phyloP scores from a whole-genome alignment of 2,329 filamentous ascomycete genomes.

The Madurella mycetomatis region DNA sequence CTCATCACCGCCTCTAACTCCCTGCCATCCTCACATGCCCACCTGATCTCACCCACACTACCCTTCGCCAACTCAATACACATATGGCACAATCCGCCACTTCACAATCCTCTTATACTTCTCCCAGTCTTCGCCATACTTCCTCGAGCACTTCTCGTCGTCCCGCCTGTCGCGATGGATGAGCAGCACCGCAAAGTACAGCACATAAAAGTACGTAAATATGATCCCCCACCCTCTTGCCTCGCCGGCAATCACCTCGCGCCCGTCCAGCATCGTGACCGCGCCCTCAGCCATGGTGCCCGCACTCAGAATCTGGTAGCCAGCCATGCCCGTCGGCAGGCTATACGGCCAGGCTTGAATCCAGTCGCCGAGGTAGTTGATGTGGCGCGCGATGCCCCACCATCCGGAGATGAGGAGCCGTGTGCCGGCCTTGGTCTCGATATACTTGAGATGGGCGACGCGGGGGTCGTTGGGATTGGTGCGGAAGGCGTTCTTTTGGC shows the following conservation, averaged over 20 bases:
- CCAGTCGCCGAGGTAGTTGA: constrained; percentile 97
- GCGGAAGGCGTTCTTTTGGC: constrained; percentile 91
- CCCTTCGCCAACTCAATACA: constrained; percentile 56
- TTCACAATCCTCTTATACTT: constrained; percentile 78
- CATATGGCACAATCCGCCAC: constrained; percentile 76
- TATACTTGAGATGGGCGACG: constrained; percentile 76
- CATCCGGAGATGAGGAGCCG: constrained; percentile 80
- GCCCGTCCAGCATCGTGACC: constrained; percentile 54
- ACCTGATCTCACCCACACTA: not conserved
- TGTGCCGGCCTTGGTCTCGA: constrained; percentile 77
- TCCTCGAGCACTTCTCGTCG: constrained; percentile 83
- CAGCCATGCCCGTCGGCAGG: constrained; percentile 78
- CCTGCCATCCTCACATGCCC: not conserved
- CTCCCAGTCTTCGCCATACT: constrained; percentile 92
- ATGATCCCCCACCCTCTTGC: constrained; percentile 79
- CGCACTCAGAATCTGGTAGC: constrained; percentile 65
- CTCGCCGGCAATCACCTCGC: constrained; percentile 64
- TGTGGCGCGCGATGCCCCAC: constrained; percentile 89
- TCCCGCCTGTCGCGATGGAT: constrained; percentile 83
- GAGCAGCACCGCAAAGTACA: constrained; percentile 85
- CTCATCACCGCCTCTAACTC: not conserved
- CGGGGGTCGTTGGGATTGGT: constrained; percentile 77
- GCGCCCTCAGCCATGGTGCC: constrained; percentile 49
- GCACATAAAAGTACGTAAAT: constrained; percentile 89
- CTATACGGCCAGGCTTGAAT: constrained; percentile 88